These are phyloP conservation scores for Coleophoma eucalyptorum DNA, from an alignment of 2,329 filamentous ascomycete genomes.

Conservation along the genomic window DNA sequence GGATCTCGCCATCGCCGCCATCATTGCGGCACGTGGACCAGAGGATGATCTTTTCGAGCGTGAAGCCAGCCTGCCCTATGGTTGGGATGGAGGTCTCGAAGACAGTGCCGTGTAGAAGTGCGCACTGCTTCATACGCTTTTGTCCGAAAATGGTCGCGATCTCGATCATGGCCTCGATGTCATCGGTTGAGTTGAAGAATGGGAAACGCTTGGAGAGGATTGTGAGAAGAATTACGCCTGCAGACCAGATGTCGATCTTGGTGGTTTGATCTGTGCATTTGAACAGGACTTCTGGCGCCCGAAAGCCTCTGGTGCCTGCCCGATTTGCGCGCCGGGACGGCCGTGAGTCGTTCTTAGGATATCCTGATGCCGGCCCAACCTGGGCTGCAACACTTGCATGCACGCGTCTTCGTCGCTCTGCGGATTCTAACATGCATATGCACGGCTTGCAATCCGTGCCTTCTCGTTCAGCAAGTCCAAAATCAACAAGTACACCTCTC, in stretches of 20 bases:
- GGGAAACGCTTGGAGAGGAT: constrained; percentile 89
- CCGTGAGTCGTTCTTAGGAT: constrained; percentile 85
- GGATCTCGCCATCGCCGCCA: constrained; percentile 46
- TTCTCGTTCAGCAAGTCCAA: constrained; percentile 88
- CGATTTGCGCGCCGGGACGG: constrained; percentile 88
- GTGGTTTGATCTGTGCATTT: constrained; percentile 96
- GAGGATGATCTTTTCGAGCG: constrained; percentile 87
- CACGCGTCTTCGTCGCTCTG: constrained; percentile 58
- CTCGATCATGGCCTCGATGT: constrained; percentile 96
- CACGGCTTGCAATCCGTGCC: constrained; percentile 76
- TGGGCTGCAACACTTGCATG: constrained; percentile 56
- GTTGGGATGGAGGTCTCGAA: constrained; percentile 93
- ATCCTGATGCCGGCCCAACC: constrained; percentile 56
- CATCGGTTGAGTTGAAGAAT: constrained; percentile 98
- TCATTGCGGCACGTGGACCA: constrained; percentile 85
- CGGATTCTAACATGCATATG: constrained; percentile 66
- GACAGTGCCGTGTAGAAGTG: constrained; percentile 81
- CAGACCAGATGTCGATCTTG: constrained; percentile 95
- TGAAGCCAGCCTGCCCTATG: constrained; percentile 80
- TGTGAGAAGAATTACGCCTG: constrained; percentile 94
- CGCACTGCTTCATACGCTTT: constrained; percentile 77
- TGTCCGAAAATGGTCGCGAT: constrained; percentile 92
- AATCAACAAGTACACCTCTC: constrained; percentile 93
- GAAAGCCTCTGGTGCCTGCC: constrained; percentile 91
- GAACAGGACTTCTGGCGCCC: constrained; percentile 92